Evolutionary conservation across 2,329 filamentous ascomycete species (phyloP), one percentile per base, ranked within the genome.

Genomic region (Saccharata proteae): DNA sequence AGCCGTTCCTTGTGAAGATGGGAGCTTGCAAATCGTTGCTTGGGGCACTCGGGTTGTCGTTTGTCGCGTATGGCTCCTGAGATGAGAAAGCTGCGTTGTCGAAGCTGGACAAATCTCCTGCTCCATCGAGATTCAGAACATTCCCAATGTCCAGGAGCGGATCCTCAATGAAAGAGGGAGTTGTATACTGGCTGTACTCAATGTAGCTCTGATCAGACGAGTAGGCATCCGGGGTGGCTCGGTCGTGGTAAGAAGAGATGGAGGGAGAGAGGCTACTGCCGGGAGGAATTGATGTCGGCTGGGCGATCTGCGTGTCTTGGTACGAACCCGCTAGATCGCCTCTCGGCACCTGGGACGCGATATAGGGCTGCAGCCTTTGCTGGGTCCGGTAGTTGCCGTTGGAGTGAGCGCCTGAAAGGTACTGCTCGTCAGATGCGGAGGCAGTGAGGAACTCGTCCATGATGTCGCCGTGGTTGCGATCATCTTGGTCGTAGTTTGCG

Each of bases 391-490:
- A 26, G 25, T 19, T 8, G 7, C 13, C 18, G 4, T 28, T 23
- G 25, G 26, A n/a, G n/a, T n/a, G n/a, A n/a, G 8, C 13, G 24
- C 12, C 16, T 13, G 24, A 26, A 14, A 13, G 30, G 16, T 26
- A 16, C 2, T 16, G 17, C 30, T 32, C 30, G 10, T 26, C 30
- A 8, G 30, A 26, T 12, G 30, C 23, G 16, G 30, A 26, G 32
- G 32, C 16, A 9, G 32, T n/a, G 27, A 30, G 18, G 12, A 29
- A 30, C 16, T 30, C 32, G 22, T 35, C 28, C 32, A 35, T 35
- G 36, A 52, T 52, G 37, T 47, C 43, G 31, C 37, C 40, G 42
- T 71, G 61, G 12, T 50, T 62, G 40, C 58, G 44, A n/a, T 54
- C 51, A 42, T 61, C 57, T 47, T 55, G 53, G 34, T 51, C 14